phyloP scores from a whole-genome alignment of 2,329 filamentous ascomycete species.

The Colletotrichum brevisporum region DNA sequence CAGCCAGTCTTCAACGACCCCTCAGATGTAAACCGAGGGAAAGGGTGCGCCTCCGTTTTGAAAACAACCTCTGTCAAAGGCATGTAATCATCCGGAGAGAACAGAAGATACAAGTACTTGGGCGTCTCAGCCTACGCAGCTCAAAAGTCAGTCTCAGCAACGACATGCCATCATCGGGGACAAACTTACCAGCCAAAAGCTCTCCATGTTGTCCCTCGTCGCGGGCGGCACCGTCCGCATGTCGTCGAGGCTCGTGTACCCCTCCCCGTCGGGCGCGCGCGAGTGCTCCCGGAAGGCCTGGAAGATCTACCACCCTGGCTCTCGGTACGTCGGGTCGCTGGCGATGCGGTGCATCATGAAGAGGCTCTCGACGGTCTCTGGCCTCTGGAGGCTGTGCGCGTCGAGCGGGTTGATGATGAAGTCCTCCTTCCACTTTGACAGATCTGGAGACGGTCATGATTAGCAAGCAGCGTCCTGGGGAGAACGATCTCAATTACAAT shows the following conservation, averaged over 20 bases:
- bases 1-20: slow-evolving; percentile 85
- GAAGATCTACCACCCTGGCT: slow-evolving; percentile 87
- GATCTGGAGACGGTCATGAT: not conserved
- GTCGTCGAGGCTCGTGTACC: slow-evolving; percentile 71
- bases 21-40: slow-evolving; percentile 88
- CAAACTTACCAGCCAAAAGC: slow-evolving; percentile 73
- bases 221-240: slow-evolving; percentile 67
- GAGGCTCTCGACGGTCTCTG: slow-evolving; percentile 81
- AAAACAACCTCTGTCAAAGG: slow-evolving; percentile 90
- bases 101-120: slow-evolving; percentile 97
- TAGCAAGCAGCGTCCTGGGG: not conserved
- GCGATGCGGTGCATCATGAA: slow-evolving; percentile 88
- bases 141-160: not conserved
- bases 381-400: slow-evolving; percentile 79
- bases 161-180: not conserved
- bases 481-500: not conserved
- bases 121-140: slow-evolving; percentile 82
- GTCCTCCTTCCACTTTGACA: slow-evolving; percentile 77
- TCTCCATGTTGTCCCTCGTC: slow-evolving; percentile 80
- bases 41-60: slow-evolving; percentile 94
- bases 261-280: slow-evolving; percentile 69
- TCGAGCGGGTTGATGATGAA: slow-evolving; percentile 81
- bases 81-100: slow-evolving; percentile 79
- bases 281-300: slow-evolving; percentile 77
- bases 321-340: slow-evolving; percentile 76